Evolutionary conservation across 306 rosid species (phyloP).

Genomic region (Inga oerstediana): DNA sequence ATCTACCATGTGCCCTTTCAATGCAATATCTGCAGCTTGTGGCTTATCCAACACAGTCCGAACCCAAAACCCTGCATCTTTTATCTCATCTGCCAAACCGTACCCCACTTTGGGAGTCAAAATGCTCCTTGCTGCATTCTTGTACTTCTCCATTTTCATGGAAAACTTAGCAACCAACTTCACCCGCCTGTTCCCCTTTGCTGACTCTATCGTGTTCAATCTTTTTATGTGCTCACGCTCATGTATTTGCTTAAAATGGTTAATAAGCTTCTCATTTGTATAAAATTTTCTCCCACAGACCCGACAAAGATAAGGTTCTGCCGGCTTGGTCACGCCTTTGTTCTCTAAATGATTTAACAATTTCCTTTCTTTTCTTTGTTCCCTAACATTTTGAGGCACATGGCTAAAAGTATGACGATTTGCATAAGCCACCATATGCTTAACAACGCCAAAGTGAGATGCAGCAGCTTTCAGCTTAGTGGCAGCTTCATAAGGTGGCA

Average conservation of each 20-base stretch:
- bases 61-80: slow-evolving; percentile 78
- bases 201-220: slow-evolving; percentile 73
- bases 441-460: slow-evolving; percentile 69
- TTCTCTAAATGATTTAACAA: slow-evolving; percentile 53
- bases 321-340: slow-evolving; percentile 55
- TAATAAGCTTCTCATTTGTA: slow-evolving; percentile 66
- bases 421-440: slow-evolving; percentile 74
- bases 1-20: slow-evolving; percentile 63
- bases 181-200: slow-evolving; percentile 71
- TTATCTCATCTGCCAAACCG: slow-evolving; percentile 68
- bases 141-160: slow-evolving; percentile 88
- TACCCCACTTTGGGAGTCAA: slow-evolving; percentile 63
- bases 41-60: slow-evolving; percentile 51
- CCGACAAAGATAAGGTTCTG: slow-evolving; percentile 61
- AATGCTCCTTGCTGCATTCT: slow-evolving; percentile 61
- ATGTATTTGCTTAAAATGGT: slow-evolving; percentile 80
- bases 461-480: slow-evolving; percentile 64
- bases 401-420: slow-evolving; percentile 52
- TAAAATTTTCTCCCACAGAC: slow-evolving; percentile 81
- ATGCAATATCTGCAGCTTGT: slow-evolving; percentile 53
- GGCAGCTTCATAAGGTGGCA: slow-evolving; percentile 75
- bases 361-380: slow-evolving; percentile 56
- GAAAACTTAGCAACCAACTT: slow-evolving; percentile 78
- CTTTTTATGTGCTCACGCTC: slow-evolving; percentile 74
- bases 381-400: slow-evolving; percentile 57